Percentiles rank a stretch among this genome's conserved stretches.
phyloP scores from a whole-genome alignment of 2,329 filamentous ascomycete species.

The Geosmithia flava region DNA sequence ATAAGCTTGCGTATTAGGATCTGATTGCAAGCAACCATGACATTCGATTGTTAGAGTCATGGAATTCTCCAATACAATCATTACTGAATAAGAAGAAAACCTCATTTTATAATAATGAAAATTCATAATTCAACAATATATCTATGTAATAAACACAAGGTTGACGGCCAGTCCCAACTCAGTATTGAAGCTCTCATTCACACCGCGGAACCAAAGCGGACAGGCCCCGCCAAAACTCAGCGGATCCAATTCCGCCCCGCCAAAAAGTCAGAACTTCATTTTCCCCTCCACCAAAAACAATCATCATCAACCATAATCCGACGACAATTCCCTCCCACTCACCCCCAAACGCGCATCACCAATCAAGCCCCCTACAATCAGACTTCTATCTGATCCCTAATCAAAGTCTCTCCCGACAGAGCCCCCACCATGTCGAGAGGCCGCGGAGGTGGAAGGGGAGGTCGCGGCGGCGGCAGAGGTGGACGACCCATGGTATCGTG shows the following conservation, averaged over 20 bases:
- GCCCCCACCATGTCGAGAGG: conserved; percentile 18
- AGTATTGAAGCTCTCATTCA: too few relatives aligned
- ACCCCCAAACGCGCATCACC: too few relatives aligned
- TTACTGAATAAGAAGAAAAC: too few relatives aligned
- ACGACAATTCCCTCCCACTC: neutral
- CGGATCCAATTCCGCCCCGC: neutral
- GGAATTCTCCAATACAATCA: too few relatives aligned
- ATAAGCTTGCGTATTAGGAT: too few relatives aligned
- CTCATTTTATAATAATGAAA: too few relatives aligned
- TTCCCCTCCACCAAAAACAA: neutral
- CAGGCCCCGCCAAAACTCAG: neutral
- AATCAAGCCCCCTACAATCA: too few relatives aligned
- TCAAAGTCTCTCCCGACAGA: neutral
- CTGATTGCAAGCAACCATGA: too few relatives aligned
- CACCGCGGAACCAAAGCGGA: neutral
- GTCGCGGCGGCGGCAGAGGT: conserved; percentile 31
- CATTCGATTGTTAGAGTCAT: too few relatives aligned
- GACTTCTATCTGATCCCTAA: neutral
- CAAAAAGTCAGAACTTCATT: neutral
- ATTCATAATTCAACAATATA: too few relatives aligned
- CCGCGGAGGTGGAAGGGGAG: conserved; percentile 35
- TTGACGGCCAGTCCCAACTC: too few relatives aligned
- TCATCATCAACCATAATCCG: neutral
- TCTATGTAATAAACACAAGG: too few relatives aligned
- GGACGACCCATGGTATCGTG: conserved; percentile 37